Percentiles rank a stretch among this genome's conserved stretches.
Evolutionary conservation across 257 asterid genomes (phyloP).

Genomic region (Solanum chiquidenum): DNA sequence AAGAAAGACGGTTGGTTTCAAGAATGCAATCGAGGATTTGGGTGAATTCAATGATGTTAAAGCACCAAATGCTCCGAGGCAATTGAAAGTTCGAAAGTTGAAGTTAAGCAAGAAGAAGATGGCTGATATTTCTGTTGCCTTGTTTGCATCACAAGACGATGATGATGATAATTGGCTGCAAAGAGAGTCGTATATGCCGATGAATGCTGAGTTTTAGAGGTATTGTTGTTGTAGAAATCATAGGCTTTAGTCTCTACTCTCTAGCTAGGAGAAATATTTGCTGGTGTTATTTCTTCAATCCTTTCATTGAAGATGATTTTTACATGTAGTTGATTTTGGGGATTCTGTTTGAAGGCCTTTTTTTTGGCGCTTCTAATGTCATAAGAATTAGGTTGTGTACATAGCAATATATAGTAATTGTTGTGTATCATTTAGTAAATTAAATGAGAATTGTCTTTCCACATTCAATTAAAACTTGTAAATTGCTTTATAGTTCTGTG

Average conservation of each 20-base stretch:
- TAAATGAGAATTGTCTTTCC: neutral
- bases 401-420: neutral
- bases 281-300: slow-evolving; percentile 37
- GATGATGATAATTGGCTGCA: neutral
- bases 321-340: slow-evolving; percentile 3
- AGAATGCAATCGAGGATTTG: neutral
- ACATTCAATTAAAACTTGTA: neutral
- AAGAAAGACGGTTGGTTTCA: slow-evolving; percentile 28
- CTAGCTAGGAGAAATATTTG: slow-evolving; percentile 5
- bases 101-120: neutral
- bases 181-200: neutral
- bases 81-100: neutral
- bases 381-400: neutral
- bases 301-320: slow-evolving; percentile 40
- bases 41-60: slow-evolving; percentile 1
- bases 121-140: neutral
- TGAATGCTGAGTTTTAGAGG: neutral
- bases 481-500: neutral
- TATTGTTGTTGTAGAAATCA: neutral
- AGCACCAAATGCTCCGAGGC: slow-evolving; percentile 9
- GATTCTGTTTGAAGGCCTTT: slow-evolving; percentile 1
- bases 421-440: neutral
- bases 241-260: neutral
- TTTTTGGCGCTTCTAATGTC: neutral
- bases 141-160: neutral